Evolutionary conservation across 1,284 basidiomycete species (phyloP).

Genomic region (Ustilago curta): DNA sequence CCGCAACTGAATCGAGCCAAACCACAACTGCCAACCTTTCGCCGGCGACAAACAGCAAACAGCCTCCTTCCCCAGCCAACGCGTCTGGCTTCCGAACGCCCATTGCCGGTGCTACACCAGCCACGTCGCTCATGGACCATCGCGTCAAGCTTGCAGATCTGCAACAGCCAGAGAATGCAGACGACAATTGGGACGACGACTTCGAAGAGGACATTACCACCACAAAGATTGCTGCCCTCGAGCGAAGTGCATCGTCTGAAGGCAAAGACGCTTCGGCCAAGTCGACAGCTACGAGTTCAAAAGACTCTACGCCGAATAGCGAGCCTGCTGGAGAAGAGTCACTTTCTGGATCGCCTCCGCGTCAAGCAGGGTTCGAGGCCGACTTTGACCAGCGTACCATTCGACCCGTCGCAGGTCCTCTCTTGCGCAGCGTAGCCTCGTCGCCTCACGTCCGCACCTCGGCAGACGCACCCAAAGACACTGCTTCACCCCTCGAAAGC

Average conservation of each 20-base stretch:
- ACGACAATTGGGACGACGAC: conserved; percentile 97
- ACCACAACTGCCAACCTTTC: neutral
- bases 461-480: conserved; percentile 8
- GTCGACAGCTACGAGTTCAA: neutral
- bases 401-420: conserved; percentile 33
- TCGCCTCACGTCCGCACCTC: conserved; percentile 28
- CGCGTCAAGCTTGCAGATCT: conserved; percentile 66
- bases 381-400: conserved; percentile 71
- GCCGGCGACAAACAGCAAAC: conserved; percentile 12
- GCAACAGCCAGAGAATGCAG: conserved; percentile 76
- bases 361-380: conserved; percentile 19
- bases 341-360: conserved; percentile 16
- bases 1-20: neutral
- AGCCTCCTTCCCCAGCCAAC: conserved; percentile 23
- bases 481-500: conserved; percentile 15
- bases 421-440: conserved; percentile 35
- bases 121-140: conserved; percentile 53
- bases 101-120: conserved; percentile 50
- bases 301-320: neutral
- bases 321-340: neutral
- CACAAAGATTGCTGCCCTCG: conserved; percentile 81
- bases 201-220: conserved; percentile 93
- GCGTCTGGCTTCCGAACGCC: conserved; percentile 35
- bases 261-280: conserved; percentile 12
- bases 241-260: conserved; percentile 19